A percentile compares a stretch with the other conserved stretches of the same genome.
Conservation (phyloP, 768 basidiomycete species). For the Hericium coralloides region DNA sequence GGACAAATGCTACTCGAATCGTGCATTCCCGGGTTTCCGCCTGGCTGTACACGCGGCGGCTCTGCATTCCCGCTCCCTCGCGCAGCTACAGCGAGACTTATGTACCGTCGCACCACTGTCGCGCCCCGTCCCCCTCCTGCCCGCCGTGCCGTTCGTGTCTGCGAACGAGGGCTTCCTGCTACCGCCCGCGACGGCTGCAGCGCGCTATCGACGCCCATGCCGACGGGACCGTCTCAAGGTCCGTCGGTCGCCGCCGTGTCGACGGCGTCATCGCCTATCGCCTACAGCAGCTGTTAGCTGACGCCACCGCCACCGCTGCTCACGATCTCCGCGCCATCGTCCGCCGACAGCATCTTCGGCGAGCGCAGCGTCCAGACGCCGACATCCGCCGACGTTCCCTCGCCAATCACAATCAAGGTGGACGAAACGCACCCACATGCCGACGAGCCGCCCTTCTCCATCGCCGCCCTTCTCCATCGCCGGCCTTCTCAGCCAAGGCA, state of each 20-base stretch:
- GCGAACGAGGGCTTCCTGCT: neutral
- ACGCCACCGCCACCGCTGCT: slow-evolving; percentile 14
- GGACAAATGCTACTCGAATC: slow-evolving; percentile 89
- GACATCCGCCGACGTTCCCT: slow-evolving; percentile 6
- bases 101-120: no score
- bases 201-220: neutral
- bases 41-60: no score
- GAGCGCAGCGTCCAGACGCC: slow-evolving; percentile 13
- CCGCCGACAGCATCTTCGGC: slow-evolving; percentile 12
- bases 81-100: slow-evolving; percentile 10
- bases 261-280: neutral
- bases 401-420: slow-evolving; percentile 5
- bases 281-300: slow-evolving; percentile 8
- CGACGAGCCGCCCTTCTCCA: neutral
- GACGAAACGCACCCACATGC: slow-evolving; percentile 13
- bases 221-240: neutral
- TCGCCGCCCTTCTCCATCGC: neutral
- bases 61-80: slow-evolving; percentile 52
- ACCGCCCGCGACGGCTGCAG: neutral
- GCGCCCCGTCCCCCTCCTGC: neutral
- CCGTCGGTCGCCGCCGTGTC: neutral
- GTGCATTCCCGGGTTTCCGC: no score
- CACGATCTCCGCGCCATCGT: slow-evolving; percentile 9
- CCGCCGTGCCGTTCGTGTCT: neutral
- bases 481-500: slow-evolving; percentile 1